Evolutionary conservation across 2,329 filamentous ascomycete species (phyloP).

Genomic region (Colletotrichum somersetense): DNA sequence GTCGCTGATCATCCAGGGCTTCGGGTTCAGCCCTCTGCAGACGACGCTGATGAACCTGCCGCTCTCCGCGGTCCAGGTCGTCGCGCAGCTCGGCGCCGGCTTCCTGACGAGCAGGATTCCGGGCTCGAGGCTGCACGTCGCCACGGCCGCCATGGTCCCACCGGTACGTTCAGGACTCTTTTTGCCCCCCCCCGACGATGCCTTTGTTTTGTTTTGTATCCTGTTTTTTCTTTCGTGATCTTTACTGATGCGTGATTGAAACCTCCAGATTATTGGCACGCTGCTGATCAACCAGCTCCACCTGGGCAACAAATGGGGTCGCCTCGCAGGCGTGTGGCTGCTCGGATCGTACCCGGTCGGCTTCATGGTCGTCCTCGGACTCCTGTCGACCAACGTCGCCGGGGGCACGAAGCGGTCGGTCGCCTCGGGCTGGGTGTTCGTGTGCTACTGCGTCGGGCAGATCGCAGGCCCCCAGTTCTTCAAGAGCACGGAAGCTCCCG

Average conservation of each 20-base stretch:
- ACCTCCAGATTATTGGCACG: conserved; percentile 30
- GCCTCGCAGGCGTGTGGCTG: conserved; percentile 35
- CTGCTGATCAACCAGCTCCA: conserved; percentile 37
- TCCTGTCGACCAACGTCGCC: conserved; percentile 48
- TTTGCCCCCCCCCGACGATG: too few relatives aligned
- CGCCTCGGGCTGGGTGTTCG: conserved; percentile 49
- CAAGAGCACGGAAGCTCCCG: conserved; percentile 42
- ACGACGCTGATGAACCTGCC: conserved; percentile 70
- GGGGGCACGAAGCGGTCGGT: conserved; percentile 48
- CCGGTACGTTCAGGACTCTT: conserved; percentile 12
- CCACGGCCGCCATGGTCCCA: conserved; percentile 32
- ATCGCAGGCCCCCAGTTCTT: conserved; percentile 51
- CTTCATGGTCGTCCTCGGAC: conserved; percentile 37
- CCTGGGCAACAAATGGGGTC: conserved; percentile 38
- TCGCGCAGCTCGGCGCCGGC: conserved; percentile 30
- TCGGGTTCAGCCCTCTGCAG: conserved; percentile 66
- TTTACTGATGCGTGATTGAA: too few relatives aligned
- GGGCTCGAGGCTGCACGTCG: conserved; percentile 29
- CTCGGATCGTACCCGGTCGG: conserved; percentile 36
- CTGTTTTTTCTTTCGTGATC: too few relatives aligned
- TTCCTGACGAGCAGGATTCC: conserved; percentile 32
- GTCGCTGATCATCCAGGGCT: conserved; percentile 63
- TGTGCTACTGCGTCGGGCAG: conserved; percentile 49
- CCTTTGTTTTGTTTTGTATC: too few relatives aligned
- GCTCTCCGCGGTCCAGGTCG: conserved; percentile 31